Evolutionary conservation across 2,329 filamentous ascomycete genomes (phyloP).

Genomic region (Colletotrichum sp.): DNA sequence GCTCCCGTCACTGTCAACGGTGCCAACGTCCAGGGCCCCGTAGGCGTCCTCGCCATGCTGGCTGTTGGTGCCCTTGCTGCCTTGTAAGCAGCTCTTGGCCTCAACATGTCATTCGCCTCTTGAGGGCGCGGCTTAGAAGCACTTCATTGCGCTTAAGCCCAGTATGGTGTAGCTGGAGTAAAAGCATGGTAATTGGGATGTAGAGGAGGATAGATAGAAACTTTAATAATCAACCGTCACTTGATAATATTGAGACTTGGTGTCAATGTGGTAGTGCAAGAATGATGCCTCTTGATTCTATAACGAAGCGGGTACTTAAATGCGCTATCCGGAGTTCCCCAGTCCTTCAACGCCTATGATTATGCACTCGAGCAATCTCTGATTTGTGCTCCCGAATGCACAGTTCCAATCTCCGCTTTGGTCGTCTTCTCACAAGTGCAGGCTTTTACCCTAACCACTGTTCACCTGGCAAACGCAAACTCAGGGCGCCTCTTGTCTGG

Average conservation of each 20-base stretch:
- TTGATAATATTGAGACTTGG: neutral
- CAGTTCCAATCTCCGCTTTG: neutral
- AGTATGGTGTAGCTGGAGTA: neutral
- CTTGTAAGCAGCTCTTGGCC: neutral
- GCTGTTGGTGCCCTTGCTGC: slow-evolving; percentile 11
- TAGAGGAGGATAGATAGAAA: neutral
- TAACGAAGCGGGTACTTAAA: neutral
- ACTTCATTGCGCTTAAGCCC: neutral
- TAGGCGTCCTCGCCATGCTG: neutral
- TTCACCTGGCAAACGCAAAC: neutral
- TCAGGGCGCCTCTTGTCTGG: neutral
- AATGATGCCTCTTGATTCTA: neutral
- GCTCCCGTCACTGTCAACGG: slow-evolving; percentile 7
- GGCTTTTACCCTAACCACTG: neutral
- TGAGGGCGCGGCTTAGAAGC: neutral
- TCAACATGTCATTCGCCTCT: neutral
- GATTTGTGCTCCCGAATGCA: neutral
- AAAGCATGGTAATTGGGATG: neutral
- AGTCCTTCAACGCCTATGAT: neutral
- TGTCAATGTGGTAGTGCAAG: neutral
- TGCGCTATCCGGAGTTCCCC: neutral
- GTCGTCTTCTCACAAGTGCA: neutral
- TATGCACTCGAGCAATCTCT: neutral
- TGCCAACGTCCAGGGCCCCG: neutral
- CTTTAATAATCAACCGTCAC: neutral